phyloP scores from a whole-genome alignment of 495 filamentous ascomycete genomes.

The Pyronema domesticum region DNA sequence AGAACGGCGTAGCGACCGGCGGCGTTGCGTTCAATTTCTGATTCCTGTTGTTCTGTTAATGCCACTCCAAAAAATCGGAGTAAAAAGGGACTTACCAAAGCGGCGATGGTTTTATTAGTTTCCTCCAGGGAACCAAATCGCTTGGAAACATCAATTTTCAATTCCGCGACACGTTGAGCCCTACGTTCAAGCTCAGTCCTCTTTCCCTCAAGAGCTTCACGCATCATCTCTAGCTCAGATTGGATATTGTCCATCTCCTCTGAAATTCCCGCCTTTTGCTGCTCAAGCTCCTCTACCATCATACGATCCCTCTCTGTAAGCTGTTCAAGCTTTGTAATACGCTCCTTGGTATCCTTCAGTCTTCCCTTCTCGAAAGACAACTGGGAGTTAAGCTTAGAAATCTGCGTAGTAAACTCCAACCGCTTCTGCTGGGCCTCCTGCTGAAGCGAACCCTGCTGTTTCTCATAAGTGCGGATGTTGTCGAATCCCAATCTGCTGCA shows the following conservation, averaged over 20 bases:
- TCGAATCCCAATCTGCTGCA: slow-evolving; percentile 73
- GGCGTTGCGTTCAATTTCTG: slow-evolving; percentile 64
- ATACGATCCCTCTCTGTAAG: slow-evolving; percentile 45
- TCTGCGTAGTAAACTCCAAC: slow-evolving; percentile 69
- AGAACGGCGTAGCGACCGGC: slow-evolving; percentile 67
- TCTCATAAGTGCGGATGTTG: slow-evolving; percentile 82
- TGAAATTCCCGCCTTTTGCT: slow-evolving; percentile 55
- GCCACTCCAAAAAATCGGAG: not conserved
- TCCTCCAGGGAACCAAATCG: slow-evolving; percentile 63
- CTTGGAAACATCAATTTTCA: slow-evolving; percentile 70
- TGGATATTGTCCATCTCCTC: slow-evolving; percentile 51
- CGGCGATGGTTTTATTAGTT: slow-evolving; percentile 57
- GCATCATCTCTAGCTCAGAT: slow-evolving; percentile 59
- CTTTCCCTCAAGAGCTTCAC: slow-evolving; percentile 49
- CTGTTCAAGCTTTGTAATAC: slow-evolving; percentile 48
- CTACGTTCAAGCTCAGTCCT: slow-evolving; percentile 48
- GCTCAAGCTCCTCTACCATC: slow-evolving; percentile 49
- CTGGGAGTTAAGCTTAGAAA: slow-evolving; percentile 58
- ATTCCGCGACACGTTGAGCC: slow-evolving; percentile 57
- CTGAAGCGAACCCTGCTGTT: slow-evolving; percentile 76
- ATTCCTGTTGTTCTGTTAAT: slow-evolving; percentile 31
- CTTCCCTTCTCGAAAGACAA: slow-evolving; percentile 60
- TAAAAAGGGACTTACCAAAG: slow-evolving; percentile 25
- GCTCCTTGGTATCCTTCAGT: slow-evolving; percentile 45
- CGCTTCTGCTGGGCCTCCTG: slow-evolving; percentile 76